Conservation (phyloP, 306 rosid species). For the Ormosia emarginata region DNA sequence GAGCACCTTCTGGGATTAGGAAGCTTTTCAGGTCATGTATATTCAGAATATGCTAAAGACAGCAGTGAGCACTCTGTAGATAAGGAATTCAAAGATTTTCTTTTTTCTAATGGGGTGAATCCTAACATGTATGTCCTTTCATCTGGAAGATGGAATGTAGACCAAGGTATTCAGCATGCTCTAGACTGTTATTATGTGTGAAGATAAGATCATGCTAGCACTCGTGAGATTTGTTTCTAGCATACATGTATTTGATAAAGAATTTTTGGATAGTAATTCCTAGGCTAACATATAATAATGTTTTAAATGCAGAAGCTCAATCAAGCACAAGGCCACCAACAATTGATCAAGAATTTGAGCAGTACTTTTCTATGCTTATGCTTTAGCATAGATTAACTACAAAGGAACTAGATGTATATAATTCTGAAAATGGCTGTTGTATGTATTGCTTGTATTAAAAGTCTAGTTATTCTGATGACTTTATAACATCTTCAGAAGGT, state of each 20-base stretch:
- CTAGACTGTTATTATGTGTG: background rate
- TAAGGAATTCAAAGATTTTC: conserved; percentile 53
- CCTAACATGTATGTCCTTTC: conserved; percentile 52
- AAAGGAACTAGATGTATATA: conserved; percentile 18
- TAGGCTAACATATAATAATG: background rate
- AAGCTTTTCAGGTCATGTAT: conserved; percentile 23
- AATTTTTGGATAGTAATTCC: background rate
- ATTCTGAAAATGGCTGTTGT: background rate
- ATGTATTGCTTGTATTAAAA: background rate
- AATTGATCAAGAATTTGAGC: conserved; percentile 88
- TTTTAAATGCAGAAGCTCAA: conserved; percentile 64
- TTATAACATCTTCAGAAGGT: background rate
- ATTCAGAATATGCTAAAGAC: conserved; percentile 36
- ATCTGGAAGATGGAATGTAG: conserved; percentile 58
- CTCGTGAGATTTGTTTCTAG: background rate
- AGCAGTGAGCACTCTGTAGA: conserved; percentile 37
- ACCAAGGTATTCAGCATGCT: conserved; percentile 50
- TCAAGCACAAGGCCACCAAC: conserved; percentile 65
- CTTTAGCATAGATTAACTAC: conserved; percentile 38
- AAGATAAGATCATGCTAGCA: background rate
- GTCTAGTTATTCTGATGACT: conserved; percentile 10
- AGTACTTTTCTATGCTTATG: conserved; percentile 87
- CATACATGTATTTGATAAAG: background rate
- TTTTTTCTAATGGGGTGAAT: conserved; percentile 40
- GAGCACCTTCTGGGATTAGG: conserved; percentile 43